These are phyloP conservation scores for Sideroxylon spinosum DNA, from an alignment of 179 eudicot genomes.

Conservation along the genomic window DNA sequence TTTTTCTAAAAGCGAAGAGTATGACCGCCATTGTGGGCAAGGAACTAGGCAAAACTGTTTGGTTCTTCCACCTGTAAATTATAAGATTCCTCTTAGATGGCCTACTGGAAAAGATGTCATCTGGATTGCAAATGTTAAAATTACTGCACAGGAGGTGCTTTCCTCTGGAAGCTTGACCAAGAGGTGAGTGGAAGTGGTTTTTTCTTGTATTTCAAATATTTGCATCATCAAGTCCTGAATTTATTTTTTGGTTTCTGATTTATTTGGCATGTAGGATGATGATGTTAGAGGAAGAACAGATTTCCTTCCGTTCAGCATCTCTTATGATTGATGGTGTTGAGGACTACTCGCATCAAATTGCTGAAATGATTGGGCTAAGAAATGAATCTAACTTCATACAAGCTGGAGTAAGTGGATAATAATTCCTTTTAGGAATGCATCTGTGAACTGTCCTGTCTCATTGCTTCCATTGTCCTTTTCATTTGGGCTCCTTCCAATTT, in stretches of 20 bases:
- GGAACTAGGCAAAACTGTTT: conserved; percentile 50
- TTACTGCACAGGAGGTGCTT: conserved; percentile 93
- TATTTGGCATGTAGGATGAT: conserved; percentile 67
- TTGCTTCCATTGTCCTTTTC: neutral
- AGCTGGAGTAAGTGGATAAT: conserved; percentile 67
- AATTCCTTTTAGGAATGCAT: neutral
- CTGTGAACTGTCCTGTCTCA: neutral
- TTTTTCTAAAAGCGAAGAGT: conserved; percentile 42
- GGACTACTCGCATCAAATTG: conserved; percentile 97
- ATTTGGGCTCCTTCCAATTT: neutral
- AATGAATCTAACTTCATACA: conserved; percentile 76
- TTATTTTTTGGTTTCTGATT: conserved; percentile 10
- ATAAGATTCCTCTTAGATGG: conserved; percentile 87
- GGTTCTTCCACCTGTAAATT: conserved; percentile 65
- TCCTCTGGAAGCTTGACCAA: conserved; percentile 96
- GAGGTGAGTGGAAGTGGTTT: conserved; percentile 44
- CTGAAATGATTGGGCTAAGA: conserved; percentile 94
- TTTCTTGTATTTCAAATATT: conserved; percentile 3
- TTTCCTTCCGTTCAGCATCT: conserved; percentile 83
- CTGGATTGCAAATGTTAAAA: conserved; percentile 89
- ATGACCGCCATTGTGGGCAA: conserved; percentile 60
- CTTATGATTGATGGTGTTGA: conserved; percentile 82
- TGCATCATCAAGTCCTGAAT: neutral
- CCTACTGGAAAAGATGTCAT: conserved; percentile 96
- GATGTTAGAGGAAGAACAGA: conserved; percentile 97